phyloP scores from a whole-genome alignment of 208 protist genomes.

The Wallacemonas sp. region DNA sequence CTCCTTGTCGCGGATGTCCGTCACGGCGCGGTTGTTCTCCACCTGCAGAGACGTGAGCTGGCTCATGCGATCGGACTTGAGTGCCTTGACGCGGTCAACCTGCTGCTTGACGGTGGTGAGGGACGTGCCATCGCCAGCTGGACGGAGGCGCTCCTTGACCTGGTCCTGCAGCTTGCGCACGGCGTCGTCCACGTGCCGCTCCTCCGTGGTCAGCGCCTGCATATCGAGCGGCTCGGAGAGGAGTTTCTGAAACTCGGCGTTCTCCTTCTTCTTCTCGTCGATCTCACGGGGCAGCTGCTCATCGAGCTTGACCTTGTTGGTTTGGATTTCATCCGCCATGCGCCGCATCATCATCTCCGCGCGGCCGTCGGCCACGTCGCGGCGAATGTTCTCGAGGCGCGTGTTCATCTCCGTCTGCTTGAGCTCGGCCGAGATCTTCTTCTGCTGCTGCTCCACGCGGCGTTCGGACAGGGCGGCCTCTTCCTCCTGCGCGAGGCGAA shows the following conservation, averaged over 20 bases:
- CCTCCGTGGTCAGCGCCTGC: constrained; percentile 48
- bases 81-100: constrained; percentile 64
- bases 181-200: constrained; percentile 76
- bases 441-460: constrained; percentile 80
- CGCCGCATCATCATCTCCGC: constrained; percentile 85
- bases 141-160: constrained; percentile 62
- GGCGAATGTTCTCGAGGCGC: constrained; percentile 81
- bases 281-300: constrained; percentile 87
- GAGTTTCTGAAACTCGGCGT: constrained; percentile 73
- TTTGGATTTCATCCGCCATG: constrained; percentile 88
- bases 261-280: constrained; percentile 70
- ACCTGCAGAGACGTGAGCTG: constrained; percentile 75
- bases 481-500: constrained; percentile 78
- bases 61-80: constrained; percentile 71
- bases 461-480: constrained; percentile 69
- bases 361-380: constrained; percentile 75
- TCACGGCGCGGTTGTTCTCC: constrained; percentile 66
- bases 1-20: constrained; percentile 80
- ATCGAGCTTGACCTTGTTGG: constrained; percentile 84
- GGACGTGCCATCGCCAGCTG: constrained; percentile 67
- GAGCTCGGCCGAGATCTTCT: constrained; percentile 66
- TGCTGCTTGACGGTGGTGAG: constrained; percentile 85
- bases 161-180: constrained; percentile 54
- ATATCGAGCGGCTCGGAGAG: constrained; percentile 89
- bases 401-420: constrained; percentile 76